These are phyloP conservation scores for Citrullus amarus DNA, from an alignment of 306 rosid genomes.

Conservation along the genomic window DNA sequence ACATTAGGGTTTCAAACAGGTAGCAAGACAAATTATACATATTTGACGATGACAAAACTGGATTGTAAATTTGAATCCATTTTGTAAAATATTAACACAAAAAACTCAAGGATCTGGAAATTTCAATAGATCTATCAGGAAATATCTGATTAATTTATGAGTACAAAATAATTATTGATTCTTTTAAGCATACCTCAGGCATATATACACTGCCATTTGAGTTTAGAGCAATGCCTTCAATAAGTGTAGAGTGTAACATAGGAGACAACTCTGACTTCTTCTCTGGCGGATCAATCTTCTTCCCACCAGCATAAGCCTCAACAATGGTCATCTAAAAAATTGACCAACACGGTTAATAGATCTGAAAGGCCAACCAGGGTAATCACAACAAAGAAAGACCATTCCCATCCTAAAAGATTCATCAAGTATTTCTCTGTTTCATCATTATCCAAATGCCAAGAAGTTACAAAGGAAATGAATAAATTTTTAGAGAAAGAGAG, in stretches of 20 bases:
- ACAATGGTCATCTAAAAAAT: slow-evolving; percentile 64
- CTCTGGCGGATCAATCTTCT: slow-evolving; percentile 38
- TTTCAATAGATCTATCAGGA: neutral
- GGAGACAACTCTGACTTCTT: slow-evolving; percentile 37
- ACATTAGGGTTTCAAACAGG: neutral
- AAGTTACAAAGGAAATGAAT: neutral
- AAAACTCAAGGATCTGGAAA: neutral
- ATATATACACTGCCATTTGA: slow-evolving; percentile 60
- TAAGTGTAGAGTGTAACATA: slow-evolving; percentile 32
- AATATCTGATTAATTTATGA: neutral
- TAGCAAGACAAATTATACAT: neutral
- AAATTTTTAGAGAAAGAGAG: neutral
- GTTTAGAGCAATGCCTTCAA: slow-evolving; percentile 69
- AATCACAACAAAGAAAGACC: neutral
- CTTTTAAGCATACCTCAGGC: slow-evolving; percentile 43
- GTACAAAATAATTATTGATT: neutral
- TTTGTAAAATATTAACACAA: neutral
- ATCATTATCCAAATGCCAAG: neutral
- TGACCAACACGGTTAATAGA: slow-evolving; percentile 3
- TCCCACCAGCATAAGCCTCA: slow-evolving; percentile 49
- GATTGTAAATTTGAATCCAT: neutral
- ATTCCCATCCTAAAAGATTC: neutral
- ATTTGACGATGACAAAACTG: neutral
- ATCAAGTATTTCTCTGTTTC: neutral
- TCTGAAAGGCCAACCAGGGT: neutral